Evolutionary conservation across 2,329 filamentous ascomycete genomes (phyloP), one percentile per base, ranked within the genome.

Genomic region (Aureobasidium sp.): DNA sequence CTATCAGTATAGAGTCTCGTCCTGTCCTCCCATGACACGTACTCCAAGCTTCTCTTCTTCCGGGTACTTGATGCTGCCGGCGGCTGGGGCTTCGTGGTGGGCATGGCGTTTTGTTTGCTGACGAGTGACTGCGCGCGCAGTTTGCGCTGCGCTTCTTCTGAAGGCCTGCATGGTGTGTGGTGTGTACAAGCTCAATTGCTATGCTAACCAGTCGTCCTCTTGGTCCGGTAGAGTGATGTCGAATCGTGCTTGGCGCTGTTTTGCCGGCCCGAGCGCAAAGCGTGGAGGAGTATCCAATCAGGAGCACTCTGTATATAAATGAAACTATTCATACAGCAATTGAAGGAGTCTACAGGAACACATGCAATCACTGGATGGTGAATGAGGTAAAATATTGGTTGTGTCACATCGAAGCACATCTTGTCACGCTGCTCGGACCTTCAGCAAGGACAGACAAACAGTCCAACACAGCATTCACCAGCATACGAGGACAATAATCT

Each of bases 41-140:
- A 83, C 81, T 59, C 81, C 80, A 63, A 82, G 74, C 63, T 76
- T 74, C 70, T 83, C 81, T 63, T 76, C 75, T 60, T 70, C 74
- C 57, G 78, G 74, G 27, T 64, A 64, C 25, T 59, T 59, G 57
- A 59, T 59, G 63, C 66, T 67, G 62, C 70, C 68, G 61, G 73
- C 72, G 63, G 72, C 70, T 57, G 75, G 71, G 58, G 69, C 67
- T 63, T 69, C 70, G 58, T 72, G 68, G 59, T 70, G 73, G 54
- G 70, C 75, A 62, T 69, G 74, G 62, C 77, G 75, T 65, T 76
- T 76, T 62, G 71, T 66, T 66, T 76, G 74, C 62, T 73, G 74
- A 49, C 71, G 66, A 44, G 74, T 65, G 6, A 68, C 66, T 29
- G 69, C 71, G 63, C 73, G 70, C 36, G 73, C 68, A 41, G 63